Conservation (phyloP, 2,329 filamentous ascomycete species). For the Penicillium rolfsii region DNA sequence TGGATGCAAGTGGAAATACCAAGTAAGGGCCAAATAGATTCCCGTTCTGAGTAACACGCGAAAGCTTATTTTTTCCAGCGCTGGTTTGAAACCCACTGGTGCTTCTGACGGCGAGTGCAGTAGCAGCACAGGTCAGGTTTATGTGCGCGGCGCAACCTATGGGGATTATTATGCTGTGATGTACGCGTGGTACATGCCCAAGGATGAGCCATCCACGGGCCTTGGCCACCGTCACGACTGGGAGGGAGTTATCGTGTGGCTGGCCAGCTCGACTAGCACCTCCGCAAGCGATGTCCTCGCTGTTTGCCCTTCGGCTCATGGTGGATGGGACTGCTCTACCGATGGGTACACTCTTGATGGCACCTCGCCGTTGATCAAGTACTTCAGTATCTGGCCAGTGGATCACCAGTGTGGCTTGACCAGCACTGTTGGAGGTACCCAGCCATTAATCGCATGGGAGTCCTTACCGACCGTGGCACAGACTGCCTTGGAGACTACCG, state of each 20-base stretch:
- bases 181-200: slow-evolving; percentile 59
- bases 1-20: slow-evolving; percentile 61
- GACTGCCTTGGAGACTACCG: slow-evolving; percentile 49
- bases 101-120: slow-evolving; percentile 45
- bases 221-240: slow-evolving; percentile 60
- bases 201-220: slow-evolving; percentile 50
- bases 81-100: slow-evolving; percentile 50
- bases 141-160: slow-evolving; percentile 50
- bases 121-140: slow-evolving; percentile 55
- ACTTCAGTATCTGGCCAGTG: slow-evolving; percentile 54
- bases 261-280: slow-evolving; percentile 43
- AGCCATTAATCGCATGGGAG: slow-evolving; percentile 56
- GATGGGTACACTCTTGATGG: slow-evolving; percentile 47
- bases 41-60: neutral
- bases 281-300: slow-evolving; percentile 50
- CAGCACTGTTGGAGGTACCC: slow-evolving; percentile 45
- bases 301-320: slow-evolving; percentile 58
- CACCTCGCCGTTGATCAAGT: slow-evolving; percentile 52
- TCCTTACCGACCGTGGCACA: slow-evolving; percentile 50
- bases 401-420: slow-evolving; percentile 53
- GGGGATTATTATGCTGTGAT: slow-evolving; percentile 53
- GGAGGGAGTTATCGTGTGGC: slow-evolving; percentile 60
- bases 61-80: slow-evolving; percentile 36
- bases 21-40: slow-evolving; percentile 46
- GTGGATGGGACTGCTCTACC: slow-evolving; percentile 51